Evolutionary conservation across 2,329 filamentous ascomycete species (phyloP).

Genomic region (Pestalotiopsis sp.): DNA sequence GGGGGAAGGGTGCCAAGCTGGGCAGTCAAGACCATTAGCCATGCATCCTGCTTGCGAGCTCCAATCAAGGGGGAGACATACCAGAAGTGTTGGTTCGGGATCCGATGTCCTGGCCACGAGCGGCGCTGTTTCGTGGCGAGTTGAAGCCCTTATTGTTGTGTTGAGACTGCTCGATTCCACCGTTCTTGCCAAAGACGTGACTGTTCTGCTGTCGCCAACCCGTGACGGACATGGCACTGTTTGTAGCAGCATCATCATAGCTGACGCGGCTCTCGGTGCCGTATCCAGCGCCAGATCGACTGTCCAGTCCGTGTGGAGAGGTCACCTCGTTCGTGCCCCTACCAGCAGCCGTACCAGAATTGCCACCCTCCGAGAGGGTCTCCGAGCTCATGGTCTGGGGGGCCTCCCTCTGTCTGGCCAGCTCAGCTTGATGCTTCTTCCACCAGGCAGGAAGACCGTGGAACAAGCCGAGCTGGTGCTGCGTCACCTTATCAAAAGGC

Average conservation of each 20-base stretch:
- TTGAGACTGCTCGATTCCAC: neutral
- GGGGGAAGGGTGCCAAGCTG: slow-evolving; percentile 25
- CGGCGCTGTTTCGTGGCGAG: neutral
- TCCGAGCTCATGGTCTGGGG: slow-evolving; percentile 2
- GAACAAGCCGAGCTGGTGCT: slow-evolving; percentile 70
- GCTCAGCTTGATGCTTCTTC: slow-evolving; percentile 53
- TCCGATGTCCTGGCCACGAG: neutral
- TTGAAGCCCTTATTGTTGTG: neutral
- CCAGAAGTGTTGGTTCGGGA: neutral
- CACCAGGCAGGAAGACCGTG: slow-evolving; percentile 63
- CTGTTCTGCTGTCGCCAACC: neutral
- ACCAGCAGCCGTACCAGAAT: neutral
- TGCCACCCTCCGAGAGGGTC: neutral
- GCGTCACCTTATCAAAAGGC: slow-evolving; percentile 66
- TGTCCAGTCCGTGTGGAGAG: neutral
- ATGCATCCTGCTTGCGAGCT: neutral
- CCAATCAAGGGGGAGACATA: neutral
- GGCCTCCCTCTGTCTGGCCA: slow-evolving; percentile 32
- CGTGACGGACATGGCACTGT: neutral
- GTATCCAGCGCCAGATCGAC: neutral
- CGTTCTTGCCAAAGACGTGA: neutral
- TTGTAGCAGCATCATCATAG: neutral
- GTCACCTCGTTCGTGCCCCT: neutral
- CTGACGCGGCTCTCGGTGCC: neutral
- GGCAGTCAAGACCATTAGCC: neutral